Percentiles rank a stretch among this genome's conserved stretches.
phyloP scores from a whole-genome alignment of 192 early-diverging fungal species.

The Paraglomus occultum region DNA sequence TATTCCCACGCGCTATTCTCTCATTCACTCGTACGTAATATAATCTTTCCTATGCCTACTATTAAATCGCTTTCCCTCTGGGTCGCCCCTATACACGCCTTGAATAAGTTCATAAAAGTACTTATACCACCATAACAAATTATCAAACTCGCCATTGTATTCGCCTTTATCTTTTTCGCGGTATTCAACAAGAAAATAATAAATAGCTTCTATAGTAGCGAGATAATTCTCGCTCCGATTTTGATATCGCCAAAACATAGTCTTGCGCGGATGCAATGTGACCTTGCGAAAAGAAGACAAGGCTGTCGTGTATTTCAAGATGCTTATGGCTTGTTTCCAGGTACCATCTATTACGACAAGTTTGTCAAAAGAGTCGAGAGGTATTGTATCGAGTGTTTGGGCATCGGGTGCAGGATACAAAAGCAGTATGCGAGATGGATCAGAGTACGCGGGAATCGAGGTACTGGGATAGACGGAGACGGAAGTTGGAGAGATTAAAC shows the following conservation, averaged over 20 bases:
- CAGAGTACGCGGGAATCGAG: slow-evolving; percentile 50
- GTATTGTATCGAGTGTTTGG: slow-evolving; percentile 64
- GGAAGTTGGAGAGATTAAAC: slow-evolving; percentile 68
- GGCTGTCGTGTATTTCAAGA: slow-evolving; percentile 44
- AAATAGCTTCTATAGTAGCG: slow-evolving; percentile 95
- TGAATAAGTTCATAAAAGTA: slow-evolving; percentile 89
- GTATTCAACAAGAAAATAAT: slow-evolving; percentile 89
- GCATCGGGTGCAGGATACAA: slow-evolving; percentile 86
- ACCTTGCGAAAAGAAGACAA: slow-evolving; percentile 55
- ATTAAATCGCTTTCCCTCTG: slow-evolving; percentile 57
- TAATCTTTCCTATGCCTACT: slow-evolving; percentile 52
- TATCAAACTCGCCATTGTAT: slow-evolving; percentile 82
- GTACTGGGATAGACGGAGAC: slow-evolving; percentile 61
- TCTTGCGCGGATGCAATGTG: slow-evolving; percentile 69
- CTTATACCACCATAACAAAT: slow-evolving; percentile 89
- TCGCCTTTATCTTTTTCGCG: slow-evolving; percentile 38
- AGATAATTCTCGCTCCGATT: slow-evolving; percentile 66
- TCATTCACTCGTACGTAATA: slow-evolving; percentile 50
- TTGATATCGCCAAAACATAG: slow-evolving; percentile 93
- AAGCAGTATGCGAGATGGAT: slow-evolving; percentile 69
- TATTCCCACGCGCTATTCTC: not conserved
- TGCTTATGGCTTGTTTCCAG: slow-evolving; percentile 80
- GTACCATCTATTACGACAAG: slow-evolving; percentile 95
- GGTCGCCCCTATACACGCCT: slow-evolving; percentile 62
- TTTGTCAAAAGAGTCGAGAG: slow-evolving; percentile 63